Conservation (phyloP, 352 stramenopile species). For the Pythium aphanidermatum region DNA sequence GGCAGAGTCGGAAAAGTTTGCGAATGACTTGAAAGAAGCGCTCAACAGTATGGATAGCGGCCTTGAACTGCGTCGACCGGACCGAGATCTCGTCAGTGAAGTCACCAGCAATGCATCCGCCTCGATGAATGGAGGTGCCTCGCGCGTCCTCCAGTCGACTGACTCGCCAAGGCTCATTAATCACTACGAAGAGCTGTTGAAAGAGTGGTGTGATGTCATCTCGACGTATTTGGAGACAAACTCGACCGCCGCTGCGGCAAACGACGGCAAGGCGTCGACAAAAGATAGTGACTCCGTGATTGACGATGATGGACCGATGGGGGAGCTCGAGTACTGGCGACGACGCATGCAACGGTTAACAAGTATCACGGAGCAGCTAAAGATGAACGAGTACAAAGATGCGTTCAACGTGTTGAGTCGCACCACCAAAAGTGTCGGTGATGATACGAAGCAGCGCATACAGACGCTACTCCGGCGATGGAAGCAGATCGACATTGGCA, state of each 20-base stretch:
- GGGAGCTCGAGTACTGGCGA: slow-evolving; percentile 97
- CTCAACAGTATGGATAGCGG: slow-evolving; percentile 94
- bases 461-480: slow-evolving; percentile 92
- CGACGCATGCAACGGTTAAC: slow-evolving; percentile 96
- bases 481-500: slow-evolving; percentile 98
- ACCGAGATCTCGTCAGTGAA: slow-evolving; percentile 69
- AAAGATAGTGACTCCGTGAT: slow-evolving; percentile 62
- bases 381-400: slow-evolving; percentile 95
- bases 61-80: slow-evolving; percentile 87
- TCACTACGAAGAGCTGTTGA: slow-evolving; percentile 95
- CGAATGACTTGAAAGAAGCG: slow-evolving; percentile 91
- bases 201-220: slow-evolving; percentile 97
- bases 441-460: slow-evolving; percentile 91
- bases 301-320: slow-evolving; percentile 91
- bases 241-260: slow-evolving; percentile 42
- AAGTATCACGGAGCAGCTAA: slow-evolving; percentile 98
- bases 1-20: slow-evolving; percentile 93
- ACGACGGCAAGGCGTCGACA: slow-evolving; percentile 5
- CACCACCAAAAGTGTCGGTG: slow-evolving; percentile 78
- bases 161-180: slow-evolving; percentile 89
- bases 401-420: slow-evolving; percentile 91
- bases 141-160: slow-evolving; percentile 54
- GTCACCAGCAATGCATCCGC: slow-evolving; percentile 30
- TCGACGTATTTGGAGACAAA: slow-evolving; percentile 91
- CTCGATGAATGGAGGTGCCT: slow-evolving; percentile 32